Percentiles rank a stretch among this genome's conserved stretches.
These are phyloP conservation scores for Lichina pygmaea DNA, from an alignment of 495 filamentous ascomycete genomes.

Conservation along the genomic window DNA sequence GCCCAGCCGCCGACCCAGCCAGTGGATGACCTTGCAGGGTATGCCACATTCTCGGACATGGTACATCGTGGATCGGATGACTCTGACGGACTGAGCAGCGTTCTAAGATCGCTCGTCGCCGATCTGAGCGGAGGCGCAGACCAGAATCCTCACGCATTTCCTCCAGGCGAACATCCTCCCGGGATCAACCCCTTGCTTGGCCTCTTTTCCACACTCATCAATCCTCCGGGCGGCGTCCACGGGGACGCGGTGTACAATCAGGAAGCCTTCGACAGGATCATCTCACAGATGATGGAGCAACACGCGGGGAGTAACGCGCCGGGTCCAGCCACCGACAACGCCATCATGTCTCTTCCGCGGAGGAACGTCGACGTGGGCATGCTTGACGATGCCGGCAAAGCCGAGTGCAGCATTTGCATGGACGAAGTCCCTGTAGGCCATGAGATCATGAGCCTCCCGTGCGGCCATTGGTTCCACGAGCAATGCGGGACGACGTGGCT, in stretches of 20 bases:
- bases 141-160: not conserved
- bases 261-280: slow-evolving; percentile 71
- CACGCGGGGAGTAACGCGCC: slow-evolving; percentile 48
- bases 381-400: slow-evolving; percentile 33
- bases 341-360: slow-evolving; percentile 47
- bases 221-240: slow-evolving; percentile 24
- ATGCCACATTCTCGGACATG: slow-evolving; percentile 12
- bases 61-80: not conserved
- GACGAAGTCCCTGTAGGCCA: slow-evolving; percentile 51
- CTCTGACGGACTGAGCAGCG: not conserved
- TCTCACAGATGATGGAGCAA: slow-evolving; percentile 68
- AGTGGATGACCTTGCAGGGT: slow-evolving; percentile 1
- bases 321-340: slow-evolving; percentile 48
- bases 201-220: slow-evolving; percentile 25
- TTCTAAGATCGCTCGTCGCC: not conserved
- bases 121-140: too few species aligned
- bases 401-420: slow-evolving; percentile 85
- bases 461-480: slow-evolving; percentile 78
- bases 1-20: not conserved
- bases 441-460: slow-evolving; percentile 57
- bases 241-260: slow-evolving; percentile 84
- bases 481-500: slow-evolving; percentile 58
- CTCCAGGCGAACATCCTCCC: slow-evolving; percentile 6
- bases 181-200: slow-evolving; percentile 11
- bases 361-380: slow-evolving; percentile 37